Base-by-base conservation (phyloP, 345 rosid species). In the Ceriops decandra region DNA sequence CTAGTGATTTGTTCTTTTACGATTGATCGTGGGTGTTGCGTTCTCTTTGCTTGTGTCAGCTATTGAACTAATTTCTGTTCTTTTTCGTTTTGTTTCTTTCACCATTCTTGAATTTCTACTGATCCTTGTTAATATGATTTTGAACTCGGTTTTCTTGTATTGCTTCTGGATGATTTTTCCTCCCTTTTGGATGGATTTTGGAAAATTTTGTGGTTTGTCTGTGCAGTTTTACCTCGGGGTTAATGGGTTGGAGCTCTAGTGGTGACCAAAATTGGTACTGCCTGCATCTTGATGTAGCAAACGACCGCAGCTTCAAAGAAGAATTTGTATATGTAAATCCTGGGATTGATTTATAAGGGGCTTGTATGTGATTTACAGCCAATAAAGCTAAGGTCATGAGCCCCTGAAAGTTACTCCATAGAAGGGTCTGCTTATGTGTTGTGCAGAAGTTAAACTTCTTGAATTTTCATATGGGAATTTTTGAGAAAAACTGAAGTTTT, bases 201-300 rank as follows among this genome's bases (percentile, higher is more conserved):
- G 15, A 27, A 21, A 36, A 7, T 38, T 30, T 49, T 76, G 36
- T 63, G 64, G 54, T 65, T 62, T 47, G 80, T 52, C 9, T 79
- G 80, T 76, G 46, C 86, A 75, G 82, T 71, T 5, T 81, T 60
- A 74, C 46, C 47, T 76, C 73, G 83, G 76, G 70, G 81, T 83
- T 78, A 46, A 77, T 86, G 91, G 87, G 77, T 76, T 76, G 83
- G 79, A 78, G 83, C 83, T 78, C 70, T 31, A 46, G 32, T 54
- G 76, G 82, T 54, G 77, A 79, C 74, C 85, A 31, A 62, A 82
- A 80, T 76, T 71, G 72, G 77, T 77, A 16, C 64, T 68, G 76
- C 6, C 73, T 63, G 70, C 53, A 76, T 71, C 83, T 82, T 72
- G 68, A 71, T 72, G 68, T 57, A 62, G 32, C 73, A 68, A 57